Evolutionary conservation across 2,329 filamentous ascomycete species (phyloP).

Genomic region (Penicillium sumatraense): DNA sequence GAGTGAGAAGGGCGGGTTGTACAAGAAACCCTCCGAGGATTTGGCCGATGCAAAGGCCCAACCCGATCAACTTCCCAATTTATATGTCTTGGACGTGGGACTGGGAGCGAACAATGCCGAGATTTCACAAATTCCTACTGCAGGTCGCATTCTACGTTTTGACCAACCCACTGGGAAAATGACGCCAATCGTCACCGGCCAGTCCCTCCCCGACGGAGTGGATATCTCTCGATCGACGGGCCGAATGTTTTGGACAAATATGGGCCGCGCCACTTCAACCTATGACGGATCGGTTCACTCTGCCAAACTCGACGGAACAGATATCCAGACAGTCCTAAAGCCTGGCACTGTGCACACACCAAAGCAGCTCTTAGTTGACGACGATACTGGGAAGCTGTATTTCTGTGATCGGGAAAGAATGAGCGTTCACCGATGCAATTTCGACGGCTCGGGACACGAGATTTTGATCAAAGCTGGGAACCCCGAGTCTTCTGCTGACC

Average conservation of each 20-base stretch:
- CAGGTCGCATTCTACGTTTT: neutral
- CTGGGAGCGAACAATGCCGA: neutral
- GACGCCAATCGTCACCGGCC: constrained; percentile 9
- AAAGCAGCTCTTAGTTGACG: constrained; percentile 45
- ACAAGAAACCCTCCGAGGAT: constrained; percentile 28
- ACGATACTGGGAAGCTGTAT: constrained; percentile 39
- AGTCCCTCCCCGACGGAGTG: constrained; percentile 51
- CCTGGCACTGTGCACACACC: constrained; percentile 52
- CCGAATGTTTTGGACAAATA: constrained; percentile 57
- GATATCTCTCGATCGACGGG: constrained; percentile 38
- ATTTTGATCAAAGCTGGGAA: constrained; percentile 43
- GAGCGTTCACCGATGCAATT: neutral
- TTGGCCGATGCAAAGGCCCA: constrained; percentile 5
- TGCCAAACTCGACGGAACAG: constrained; percentile 52
- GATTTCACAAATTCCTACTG: neutral
- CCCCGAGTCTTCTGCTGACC: neutral
- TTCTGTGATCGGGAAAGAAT: constrained; percentile 35
- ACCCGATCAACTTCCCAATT: no score
- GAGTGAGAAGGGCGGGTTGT: constrained; percentile 44
- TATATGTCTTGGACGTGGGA: neutral
- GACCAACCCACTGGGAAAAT: neutral
- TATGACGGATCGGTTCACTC: constrained; percentile 51
- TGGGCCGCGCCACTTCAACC: constrained; percentile 47
- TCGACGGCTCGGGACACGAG: constrained; percentile 16
- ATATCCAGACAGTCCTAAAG: neutral